phyloP scores from a whole-genome alignment of 352 stramenopile species.

The Phytophthora tentaculata region DNA sequence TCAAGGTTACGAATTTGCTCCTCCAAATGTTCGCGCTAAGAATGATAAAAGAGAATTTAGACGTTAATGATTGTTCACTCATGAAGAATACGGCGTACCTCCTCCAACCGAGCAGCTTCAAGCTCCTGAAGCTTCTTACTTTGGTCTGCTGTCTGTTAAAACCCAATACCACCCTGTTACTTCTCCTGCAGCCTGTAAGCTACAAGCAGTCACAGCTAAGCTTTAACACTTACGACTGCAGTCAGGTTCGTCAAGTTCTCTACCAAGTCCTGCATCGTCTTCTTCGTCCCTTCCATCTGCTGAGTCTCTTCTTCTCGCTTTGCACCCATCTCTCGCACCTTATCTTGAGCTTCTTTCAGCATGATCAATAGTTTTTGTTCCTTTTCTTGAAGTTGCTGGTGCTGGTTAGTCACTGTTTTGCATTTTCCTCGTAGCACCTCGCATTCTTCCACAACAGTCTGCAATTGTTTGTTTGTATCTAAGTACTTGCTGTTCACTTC shows the following conservation, averaged over 20 bases:
- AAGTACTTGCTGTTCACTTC: slow-evolving; percentile 77
- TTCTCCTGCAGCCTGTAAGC: neutral
- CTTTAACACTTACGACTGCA: slow-evolving; percentile 52
- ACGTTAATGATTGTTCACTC: neutral
- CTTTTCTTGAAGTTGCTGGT: slow-evolving; percentile 38
- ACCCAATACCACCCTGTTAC: neutral
- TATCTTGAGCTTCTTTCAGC: slow-evolving; percentile 33
- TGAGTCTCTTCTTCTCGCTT: slow-evolving; percentile 42
- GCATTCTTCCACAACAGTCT: slow-evolving; percentile 36
- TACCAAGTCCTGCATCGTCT: slow-evolving; percentile 70
- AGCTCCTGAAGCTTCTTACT: slow-evolving; percentile 72
- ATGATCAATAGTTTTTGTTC: slow-evolving; percentile 30
- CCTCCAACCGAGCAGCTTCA: slow-evolving; percentile 45
- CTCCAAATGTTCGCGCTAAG: slow-evolving; percentile 41
- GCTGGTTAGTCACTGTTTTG: slow-evolving; percentile 40
- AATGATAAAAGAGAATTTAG: slow-evolving; percentile 9
- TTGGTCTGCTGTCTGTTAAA: slow-evolving; percentile 60
- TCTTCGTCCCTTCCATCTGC: slow-evolving; percentile 54
- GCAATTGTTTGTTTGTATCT: slow-evolving; percentile 50
- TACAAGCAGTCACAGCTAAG: neutral
- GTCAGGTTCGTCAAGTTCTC: slow-evolving; percentile 75
- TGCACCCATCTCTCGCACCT: slow-evolving; percentile 23
- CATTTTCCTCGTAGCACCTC: slow-evolving; percentile 38
- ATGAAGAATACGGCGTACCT: slow-evolving; percentile 34
- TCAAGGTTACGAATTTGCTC: slow-evolving; percentile 46